Evolutionary conservation across 129 eudicot species (phyloP).

Genomic region (Silybum marianum): DNA sequence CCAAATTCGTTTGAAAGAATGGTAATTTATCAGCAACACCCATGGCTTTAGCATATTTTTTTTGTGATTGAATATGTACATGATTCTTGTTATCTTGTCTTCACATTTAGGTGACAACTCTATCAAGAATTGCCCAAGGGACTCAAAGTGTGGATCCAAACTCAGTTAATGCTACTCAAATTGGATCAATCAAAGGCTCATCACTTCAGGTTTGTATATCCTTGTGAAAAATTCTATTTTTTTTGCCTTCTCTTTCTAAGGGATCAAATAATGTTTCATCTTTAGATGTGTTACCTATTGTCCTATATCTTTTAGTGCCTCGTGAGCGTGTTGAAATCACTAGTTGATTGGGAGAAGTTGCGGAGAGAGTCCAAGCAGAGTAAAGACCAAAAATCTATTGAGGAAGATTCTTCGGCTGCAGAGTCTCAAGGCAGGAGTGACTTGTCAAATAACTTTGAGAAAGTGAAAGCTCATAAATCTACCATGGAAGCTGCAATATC

Average conservation of each 20-base stretch:
- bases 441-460: conserved; percentile 76
- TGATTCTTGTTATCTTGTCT: conserved; percentile 21
- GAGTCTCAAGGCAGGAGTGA: conserved; percentile 56
- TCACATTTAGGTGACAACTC: conserved; percentile 61
- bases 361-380: conserved; percentile 66
- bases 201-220: conserved; percentile 74
- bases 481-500: conserved; percentile 92
- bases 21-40: conserved; percentile 43
- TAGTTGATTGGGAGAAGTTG: conserved; percentile 90
- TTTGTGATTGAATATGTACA: conserved; percentile 9
- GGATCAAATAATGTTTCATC: neutral
- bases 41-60: conserved; percentile 3
- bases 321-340: conserved; percentile 84
- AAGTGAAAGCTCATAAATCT: conserved; percentile 91
- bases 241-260: neutral
- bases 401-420: conserved; percentile 47
- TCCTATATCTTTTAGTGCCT: conserved; percentile 59
- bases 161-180: conserved; percentile 74
- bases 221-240: conserved; percentile 7
- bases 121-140: conserved; percentile 96
- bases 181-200: conserved; percentile 73
- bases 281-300: conserved; percentile 3
- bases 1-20: conserved; percentile 87
- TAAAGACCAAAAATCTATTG: conserved; percentile 39
- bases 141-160: conserved; percentile 87